phyloP scores from a whole-genome alignment of 768 basidiomycete species.

The Lentinula detonsa region DNA sequence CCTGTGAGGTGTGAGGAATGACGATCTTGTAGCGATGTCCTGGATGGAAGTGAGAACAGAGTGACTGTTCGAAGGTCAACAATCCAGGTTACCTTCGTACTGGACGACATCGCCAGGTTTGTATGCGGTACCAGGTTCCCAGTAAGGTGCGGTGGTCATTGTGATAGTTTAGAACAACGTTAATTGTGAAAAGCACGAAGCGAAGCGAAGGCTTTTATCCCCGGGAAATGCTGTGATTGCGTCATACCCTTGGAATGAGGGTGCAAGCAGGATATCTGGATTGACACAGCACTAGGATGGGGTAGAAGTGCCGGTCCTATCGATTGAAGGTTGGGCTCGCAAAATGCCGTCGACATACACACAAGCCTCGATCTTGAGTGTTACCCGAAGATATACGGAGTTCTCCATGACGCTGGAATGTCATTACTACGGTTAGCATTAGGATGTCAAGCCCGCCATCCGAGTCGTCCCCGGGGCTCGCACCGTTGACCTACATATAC shows the following conservation, averaged over 20 bases:
- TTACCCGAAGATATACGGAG: too few relatives aligned
- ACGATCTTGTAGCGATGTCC: constrained; percentile 63
- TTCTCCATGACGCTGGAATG: too few relatives aligned
- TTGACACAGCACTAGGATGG: background rate
- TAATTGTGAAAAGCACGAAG: background rate
- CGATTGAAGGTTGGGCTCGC: background rate
- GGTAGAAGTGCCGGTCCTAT: background rate
- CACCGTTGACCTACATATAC: too few relatives aligned
- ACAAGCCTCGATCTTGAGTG: too few relatives aligned
- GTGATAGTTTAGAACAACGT: background rate
- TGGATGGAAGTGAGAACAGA: constrained; percentile 14
- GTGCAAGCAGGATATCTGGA: background rate
- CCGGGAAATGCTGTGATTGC: background rate
- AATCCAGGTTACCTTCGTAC: constrained; percentile 26
- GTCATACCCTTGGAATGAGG: background rate
- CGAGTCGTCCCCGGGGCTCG: too few relatives aligned
- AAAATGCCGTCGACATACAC: background rate
- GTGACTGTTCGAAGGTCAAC: constrained; percentile 24
- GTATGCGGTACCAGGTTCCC: constrained; percentile 65
- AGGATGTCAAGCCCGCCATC: too few relatives aligned
- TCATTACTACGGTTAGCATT: too few relatives aligned
- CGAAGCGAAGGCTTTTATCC: background rate
- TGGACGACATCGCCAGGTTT: constrained; percentile 45
- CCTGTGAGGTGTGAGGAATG: constrained; percentile 68
- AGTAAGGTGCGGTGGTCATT: constrained; percentile 19